Evolutionary conservation across 2,329 filamentous ascomycete species (phyloP), one percentile per base, ranked within the genome.

Genomic region (Fusarium xylarioides): DNA sequence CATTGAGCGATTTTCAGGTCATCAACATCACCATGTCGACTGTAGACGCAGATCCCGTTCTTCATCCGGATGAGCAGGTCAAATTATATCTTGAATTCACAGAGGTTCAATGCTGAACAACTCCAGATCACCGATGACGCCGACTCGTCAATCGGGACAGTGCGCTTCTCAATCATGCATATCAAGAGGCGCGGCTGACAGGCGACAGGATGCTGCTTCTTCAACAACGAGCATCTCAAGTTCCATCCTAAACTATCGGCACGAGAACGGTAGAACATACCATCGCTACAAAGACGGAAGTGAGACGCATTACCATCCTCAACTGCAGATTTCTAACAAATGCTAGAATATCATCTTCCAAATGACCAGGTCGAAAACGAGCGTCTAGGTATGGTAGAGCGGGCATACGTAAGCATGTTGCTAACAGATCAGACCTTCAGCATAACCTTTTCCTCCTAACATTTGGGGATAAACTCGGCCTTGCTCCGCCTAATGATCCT

Each of bases 181-280:
- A 2, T 12, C 7, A 16, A 26, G 21, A 16, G n/a, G n/a, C 10
- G 18, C 1, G 5, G 0, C 8, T 42, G 11, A 55, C 19, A 30
- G 1, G 5, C 5, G 16, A 7, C 1, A 56, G 53, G 53, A 56
- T 32, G 9, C 30, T n/a, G 7, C 28, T 2, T 56, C 38, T n/a
- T 46, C 53, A 44, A 56, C 53, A n/a, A 34, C 53, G 5, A 56
- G 38, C 18, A 56, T 56, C 14, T 56, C 53, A 8, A 56, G 53
- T 3, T 56, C 53, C 5, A 34, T 56, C 2, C 12, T 26, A 2
- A 34, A 44, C 16, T 56, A 46, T 23, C 56, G 60, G 0, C 44
- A 19, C 3, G 68, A 71, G 21, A 71, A 71, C 15, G 68, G 68
- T 9, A 65, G 68, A 43, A 69, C 68, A 0, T 69, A 71, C 14